Conservation (phyloP, 768 basidiomycete species). For the Macrolepiota dolichaula region DNA sequence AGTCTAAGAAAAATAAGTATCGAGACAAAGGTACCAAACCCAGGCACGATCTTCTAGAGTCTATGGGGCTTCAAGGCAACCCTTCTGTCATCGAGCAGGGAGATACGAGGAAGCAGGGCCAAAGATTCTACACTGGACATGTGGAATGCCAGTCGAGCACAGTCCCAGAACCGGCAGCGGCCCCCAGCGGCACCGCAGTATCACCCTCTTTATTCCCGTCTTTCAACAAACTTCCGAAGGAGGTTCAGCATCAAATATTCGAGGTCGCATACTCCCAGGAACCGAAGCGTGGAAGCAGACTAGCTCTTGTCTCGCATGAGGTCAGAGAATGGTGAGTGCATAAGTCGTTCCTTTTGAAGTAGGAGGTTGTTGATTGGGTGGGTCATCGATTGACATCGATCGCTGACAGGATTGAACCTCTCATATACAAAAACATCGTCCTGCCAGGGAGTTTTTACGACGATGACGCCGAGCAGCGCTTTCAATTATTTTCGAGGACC, state of each 20-base stretch:
- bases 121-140: not conserved
- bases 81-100: not conserved
- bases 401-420: not conserved
- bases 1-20: not conserved
- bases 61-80: not conserved
- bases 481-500: not conserved
- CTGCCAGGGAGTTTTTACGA: not conserved
- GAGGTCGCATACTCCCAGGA: not conserved
- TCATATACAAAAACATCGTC: not conserved
- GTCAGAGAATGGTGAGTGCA: not conserved
- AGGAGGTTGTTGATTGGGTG: not conserved
- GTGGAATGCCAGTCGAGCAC: not conserved
- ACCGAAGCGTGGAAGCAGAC: not conserved
- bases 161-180: not conserved
- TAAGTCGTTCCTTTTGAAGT: not conserved
- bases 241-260: not conserved
- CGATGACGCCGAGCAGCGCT: not conserved
- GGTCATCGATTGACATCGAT: not conserved
- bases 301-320: not conserved
- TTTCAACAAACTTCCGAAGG: not conserved
- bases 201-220: not conserved
- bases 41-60: not conserved
- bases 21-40: not conserved
- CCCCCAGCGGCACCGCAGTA: not conserved
- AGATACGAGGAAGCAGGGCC: not conserved